phyloP scores from a whole-genome alignment of 2,329 filamentous ascomycete species.

The Scopulariopsis brevicaulis region DNA sequence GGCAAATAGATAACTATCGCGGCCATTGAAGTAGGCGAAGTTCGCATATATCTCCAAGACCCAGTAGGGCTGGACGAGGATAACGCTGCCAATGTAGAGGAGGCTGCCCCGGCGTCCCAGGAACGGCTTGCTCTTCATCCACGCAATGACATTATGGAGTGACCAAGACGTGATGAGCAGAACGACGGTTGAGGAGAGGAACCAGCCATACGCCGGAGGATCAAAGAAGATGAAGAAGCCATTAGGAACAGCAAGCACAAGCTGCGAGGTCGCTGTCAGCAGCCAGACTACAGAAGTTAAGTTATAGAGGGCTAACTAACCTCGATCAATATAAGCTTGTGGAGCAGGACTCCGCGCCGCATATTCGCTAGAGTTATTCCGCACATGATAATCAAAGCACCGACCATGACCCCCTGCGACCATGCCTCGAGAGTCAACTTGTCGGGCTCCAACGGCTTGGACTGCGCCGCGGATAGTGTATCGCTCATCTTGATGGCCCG shows the following conservation, averaged over 20 bases:
- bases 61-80: conserved; percentile 52
- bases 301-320: conserved; percentile 13
- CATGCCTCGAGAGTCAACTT: conserved; percentile 27
- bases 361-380: conserved; percentile 37
- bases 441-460: conserved; percentile 7
- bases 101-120: conserved; percentile 33
- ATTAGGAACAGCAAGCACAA: conserved; percentile 43
- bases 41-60: conserved; percentile 54
- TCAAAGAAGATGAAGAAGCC: conserved; percentile 47
- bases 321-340: conserved; percentile 37
- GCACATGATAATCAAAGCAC: conserved; percentile 33
- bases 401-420: conserved; percentile 36
- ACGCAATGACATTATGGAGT: conserved; percentile 55
- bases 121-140: conserved; percentile 56
- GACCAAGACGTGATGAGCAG: conserved; percentile 52
- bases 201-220: conserved; percentile 47
- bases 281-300: background rate
- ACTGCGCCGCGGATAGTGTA: background rate
- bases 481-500: background rate
- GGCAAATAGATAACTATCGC: conserved; percentile 37
- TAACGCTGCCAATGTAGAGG: conserved; percentile 46
- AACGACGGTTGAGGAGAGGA: conserved; percentile 47
- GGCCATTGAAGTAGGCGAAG: conserved; percentile 50
- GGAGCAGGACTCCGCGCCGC: conserved; percentile 30
- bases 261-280: conserved; percentile 17